phyloP scores from a whole-genome alignment of 768 basidiomycete genomes.

The Xanthoconium purpureum region DNA sequence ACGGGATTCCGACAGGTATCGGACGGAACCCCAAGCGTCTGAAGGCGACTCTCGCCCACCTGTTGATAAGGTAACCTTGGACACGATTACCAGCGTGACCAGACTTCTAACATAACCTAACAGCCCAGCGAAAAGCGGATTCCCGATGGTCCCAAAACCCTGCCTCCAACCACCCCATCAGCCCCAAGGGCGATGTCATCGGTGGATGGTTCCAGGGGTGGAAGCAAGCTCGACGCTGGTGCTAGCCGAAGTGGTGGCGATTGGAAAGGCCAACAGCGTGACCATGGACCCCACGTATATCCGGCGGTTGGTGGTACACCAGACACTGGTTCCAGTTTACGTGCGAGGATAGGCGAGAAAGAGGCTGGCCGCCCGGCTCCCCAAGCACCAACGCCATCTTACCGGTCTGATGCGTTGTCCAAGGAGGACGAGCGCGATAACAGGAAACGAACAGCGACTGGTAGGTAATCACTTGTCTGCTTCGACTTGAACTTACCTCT shows the following conservation, averaged over 20 bases:
- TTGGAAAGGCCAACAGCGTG: slow-evolving; percentile 44
- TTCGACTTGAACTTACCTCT: slow-evolving; percentile 2
- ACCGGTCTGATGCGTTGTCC: slow-evolving; percentile 42
- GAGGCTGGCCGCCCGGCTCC: slow-evolving; percentile 42
- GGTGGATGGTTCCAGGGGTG: slow-evolving; percentile 39
- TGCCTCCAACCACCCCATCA: slow-evolving; percentile 61
- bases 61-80: slow-evolving; percentile 58
- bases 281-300: slow-evolving; percentile 29
- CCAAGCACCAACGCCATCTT: slow-evolving; percentile 41
- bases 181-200: slow-evolving; percentile 71
- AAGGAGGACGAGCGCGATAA: slow-evolving; percentile 66
- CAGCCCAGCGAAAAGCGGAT: slow-evolving; percentile 55
- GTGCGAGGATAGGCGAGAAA: slow-evolving; percentile 62
- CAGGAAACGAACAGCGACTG: slow-evolving; percentile 67
- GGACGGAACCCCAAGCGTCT: slow-evolving; percentile 56
- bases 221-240: slow-evolving; percentile 38
- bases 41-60: slow-evolving; percentile 49
- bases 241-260: slow-evolving; percentile 44
- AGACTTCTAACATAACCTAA: slow-evolving; percentile 4
- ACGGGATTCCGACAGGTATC: slow-evolving; percentile 65
- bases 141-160: slow-evolving; percentile 51
- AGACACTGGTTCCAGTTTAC: slow-evolving; percentile 39
- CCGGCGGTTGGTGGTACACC: slow-evolving; percentile 17
- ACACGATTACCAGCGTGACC: background rate
- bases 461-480: slow-evolving; percentile 38